phyloP scores from a whole-genome alignment of 202 grass and related monocot species.

The Dendrocalamus latiflorus region DNA sequence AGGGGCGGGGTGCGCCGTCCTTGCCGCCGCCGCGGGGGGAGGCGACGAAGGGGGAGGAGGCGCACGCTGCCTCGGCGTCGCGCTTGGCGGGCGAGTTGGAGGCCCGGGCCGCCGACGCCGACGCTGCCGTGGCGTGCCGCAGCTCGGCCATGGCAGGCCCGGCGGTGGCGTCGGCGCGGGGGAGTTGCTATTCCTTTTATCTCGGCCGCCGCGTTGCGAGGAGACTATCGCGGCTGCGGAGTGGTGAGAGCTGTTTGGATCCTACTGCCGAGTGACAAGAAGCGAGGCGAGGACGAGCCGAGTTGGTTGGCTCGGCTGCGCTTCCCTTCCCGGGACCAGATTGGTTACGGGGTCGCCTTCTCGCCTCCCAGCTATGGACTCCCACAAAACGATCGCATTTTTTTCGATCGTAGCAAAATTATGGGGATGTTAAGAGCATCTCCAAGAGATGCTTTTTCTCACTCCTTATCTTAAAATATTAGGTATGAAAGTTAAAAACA shows the following conservation, averaged over 20 bases:
- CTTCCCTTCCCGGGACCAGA: too few relatives aligned
- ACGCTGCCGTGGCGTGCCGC: conserved; percentile 61
- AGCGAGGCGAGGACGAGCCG: neutral
- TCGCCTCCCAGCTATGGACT: too few relatives aligned
- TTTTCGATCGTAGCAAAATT: neutral
- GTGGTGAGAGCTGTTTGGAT: conserved; percentile 6
- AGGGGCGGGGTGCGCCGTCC: conserved; percentile 38
- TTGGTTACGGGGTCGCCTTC: too few relatives aligned
- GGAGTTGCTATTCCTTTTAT: too few relatives aligned
- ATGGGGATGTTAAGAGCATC: too few relatives aligned
- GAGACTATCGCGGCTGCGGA: neutral
- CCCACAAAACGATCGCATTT: too few relatives aligned
- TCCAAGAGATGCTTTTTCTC: too few relatives aligned
- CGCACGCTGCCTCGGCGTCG: conserved; percentile 28
- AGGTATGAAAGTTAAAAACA: too few relatives aligned
- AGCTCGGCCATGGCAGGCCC: conserved; percentile 73
- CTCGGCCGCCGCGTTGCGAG: neutral
- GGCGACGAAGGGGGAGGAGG: conserved; percentile 36
- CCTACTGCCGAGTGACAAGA: neutral
- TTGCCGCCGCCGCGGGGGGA: conserved; percentile 40
- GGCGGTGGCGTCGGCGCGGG: neutral
- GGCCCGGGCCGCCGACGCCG: conserved; percentile 32
- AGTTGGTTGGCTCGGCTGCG: too few relatives aligned
- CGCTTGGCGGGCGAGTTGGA: conserved; percentile 54
- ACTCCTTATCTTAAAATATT: too few relatives aligned